phyloP scores from a whole-genome alignment of 192 early-diverging fungal species.

The Entophlyctis luteolus region DNA sequence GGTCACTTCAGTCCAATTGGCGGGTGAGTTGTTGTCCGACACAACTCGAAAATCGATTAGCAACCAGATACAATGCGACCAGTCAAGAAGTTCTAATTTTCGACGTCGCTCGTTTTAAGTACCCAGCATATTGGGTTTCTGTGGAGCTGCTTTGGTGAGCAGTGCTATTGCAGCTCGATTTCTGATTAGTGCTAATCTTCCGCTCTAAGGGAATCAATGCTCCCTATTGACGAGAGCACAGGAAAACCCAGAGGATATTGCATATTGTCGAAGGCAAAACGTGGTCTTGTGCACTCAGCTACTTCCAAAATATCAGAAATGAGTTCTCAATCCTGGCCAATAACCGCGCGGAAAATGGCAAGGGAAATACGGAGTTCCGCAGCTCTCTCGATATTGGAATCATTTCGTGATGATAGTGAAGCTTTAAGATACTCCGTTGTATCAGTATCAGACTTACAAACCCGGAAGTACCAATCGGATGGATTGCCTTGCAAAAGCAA shows the following conservation, averaged over 20 bases:
- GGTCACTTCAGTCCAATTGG: slow-evolving; percentile 43
- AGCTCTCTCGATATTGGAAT: too few relatives aligned
- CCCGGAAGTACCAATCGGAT: too few relatives aligned
- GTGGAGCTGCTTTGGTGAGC: slow-evolving; percentile 34
- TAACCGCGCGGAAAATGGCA: background rate
- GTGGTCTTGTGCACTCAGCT: slow-evolving; percentile 6
- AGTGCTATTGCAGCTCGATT: background rate
- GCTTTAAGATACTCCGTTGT: too few relatives aligned
- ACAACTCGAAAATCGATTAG: too few relatives aligned
- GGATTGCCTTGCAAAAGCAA: too few relatives aligned
- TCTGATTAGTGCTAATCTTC: background rate
- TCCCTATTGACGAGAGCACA: slow-evolving; percentile 34
- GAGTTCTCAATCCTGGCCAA: background rate
- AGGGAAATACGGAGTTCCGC: too few relatives aligned
- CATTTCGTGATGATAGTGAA: too few relatives aligned
- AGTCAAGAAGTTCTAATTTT: slow-evolving; percentile 40
- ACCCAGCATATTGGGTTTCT: slow-evolving; percentile 43
- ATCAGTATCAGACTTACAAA: too few relatives aligned
- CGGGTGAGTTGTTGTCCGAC: background rate
- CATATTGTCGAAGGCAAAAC: slow-evolving; percentile 5
- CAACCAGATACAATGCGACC: slow-evolving; percentile 24
- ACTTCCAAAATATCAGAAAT: slow-evolving; percentile 1
- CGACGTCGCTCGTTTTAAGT: slow-evolving; percentile 51
- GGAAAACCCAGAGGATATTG: slow-evolving; percentile 24
- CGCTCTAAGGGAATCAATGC: slow-evolving; percentile 29